These are phyloP conservation scores for Houttuynia cordata DNA, from an alignment of 164 flowering plant genomes.

Conservation along the genomic window DNA sequence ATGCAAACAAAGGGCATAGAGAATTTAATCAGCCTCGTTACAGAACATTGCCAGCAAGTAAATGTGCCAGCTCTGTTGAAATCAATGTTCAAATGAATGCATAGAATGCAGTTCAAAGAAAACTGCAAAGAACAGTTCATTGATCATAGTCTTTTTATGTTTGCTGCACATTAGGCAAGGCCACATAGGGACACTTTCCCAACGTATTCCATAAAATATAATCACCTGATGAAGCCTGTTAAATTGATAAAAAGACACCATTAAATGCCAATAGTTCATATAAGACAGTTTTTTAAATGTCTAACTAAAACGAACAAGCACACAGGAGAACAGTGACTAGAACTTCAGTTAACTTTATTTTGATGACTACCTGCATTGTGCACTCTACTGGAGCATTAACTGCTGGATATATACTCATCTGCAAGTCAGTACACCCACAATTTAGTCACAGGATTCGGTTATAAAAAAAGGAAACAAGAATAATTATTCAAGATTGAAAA, in stretches of 20 bases:
- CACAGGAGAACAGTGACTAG: not conserved
- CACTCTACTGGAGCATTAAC: constrained; percentile 84
- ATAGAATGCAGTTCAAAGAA: not conserved
- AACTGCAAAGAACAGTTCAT: too few relatives aligned
- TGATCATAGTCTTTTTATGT: not conserved
- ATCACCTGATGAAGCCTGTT: constrained; percentile 76
- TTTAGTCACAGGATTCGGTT: not conserved
- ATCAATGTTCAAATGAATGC: not conserved
- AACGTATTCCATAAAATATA: constrained; percentile 98
- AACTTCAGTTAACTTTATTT: not conserved
- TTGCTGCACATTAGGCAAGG: constrained; percentile 15
- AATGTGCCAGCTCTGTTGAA: not conserved
- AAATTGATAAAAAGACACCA: not conserved
- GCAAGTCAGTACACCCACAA: constrained; percentile 13
- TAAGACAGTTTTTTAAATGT: not conserved
- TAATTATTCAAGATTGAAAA: not conserved
- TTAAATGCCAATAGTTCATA: not conserved
- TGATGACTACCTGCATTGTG: constrained; percentile 52
- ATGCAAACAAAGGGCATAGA: too few relatives aligned
- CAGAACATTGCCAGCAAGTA: too few relatives aligned
- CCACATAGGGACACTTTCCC: constrained; percentile 82
- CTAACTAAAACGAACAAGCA: not conserved
- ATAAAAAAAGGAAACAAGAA: not conserved
- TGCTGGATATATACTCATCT: constrained; percentile 91
- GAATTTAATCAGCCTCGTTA: too few relatives aligned